phyloP scores from a whole-genome alignment of 129 eudicot species.

The Saposhnikovia divaricata region DNA sequence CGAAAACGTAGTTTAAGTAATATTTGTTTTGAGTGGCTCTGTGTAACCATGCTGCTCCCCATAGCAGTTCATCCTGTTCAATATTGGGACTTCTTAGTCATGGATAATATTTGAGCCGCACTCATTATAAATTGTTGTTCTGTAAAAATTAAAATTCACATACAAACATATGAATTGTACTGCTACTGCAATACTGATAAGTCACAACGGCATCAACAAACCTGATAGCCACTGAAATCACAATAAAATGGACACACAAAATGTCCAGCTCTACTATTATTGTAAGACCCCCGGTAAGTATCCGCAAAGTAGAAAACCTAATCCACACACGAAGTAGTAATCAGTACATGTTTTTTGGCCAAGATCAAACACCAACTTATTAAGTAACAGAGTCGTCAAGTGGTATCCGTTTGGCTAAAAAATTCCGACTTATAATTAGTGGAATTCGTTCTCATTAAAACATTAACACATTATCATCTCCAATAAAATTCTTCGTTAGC shows the following conservation, averaged over 20 bases:
- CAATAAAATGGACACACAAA: conserved; percentile 34
- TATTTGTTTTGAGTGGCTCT: conserved; percentile 12
- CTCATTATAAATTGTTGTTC: too few species aligned
- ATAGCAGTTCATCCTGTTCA: conserved; percentile 34
- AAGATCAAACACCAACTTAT: not conserved
- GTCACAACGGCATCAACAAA: not conserved
- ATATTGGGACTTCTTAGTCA: not conserved
- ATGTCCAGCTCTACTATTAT: conserved; percentile 12
- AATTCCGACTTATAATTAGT: too few species aligned
- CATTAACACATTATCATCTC: too few species aligned
- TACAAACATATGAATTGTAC: too few species aligned
- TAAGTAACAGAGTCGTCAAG: not conserved
- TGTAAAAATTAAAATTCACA: not conserved
- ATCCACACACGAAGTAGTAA: conserved; percentile 6
- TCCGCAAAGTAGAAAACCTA: conserved; percentile 31
- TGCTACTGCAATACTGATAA: too few species aligned
- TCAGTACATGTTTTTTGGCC: not conserved
- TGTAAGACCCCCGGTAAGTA: conserved; percentile 23
- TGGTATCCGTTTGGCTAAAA: too few species aligned
- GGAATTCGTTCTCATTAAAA: not conserved
- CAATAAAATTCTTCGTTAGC: too few species aligned
- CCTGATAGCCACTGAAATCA: conserved; percentile 28
- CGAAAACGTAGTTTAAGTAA: conserved; percentile 14
- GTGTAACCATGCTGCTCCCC: conserved; percentile 45
- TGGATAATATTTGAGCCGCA: not conserved